Percentiles rank a stretch among this genome's conserved stretches.
Conservation (phyloP, 371 early-diverging fungal genomes). For the Mortierella sp. region DNA sequence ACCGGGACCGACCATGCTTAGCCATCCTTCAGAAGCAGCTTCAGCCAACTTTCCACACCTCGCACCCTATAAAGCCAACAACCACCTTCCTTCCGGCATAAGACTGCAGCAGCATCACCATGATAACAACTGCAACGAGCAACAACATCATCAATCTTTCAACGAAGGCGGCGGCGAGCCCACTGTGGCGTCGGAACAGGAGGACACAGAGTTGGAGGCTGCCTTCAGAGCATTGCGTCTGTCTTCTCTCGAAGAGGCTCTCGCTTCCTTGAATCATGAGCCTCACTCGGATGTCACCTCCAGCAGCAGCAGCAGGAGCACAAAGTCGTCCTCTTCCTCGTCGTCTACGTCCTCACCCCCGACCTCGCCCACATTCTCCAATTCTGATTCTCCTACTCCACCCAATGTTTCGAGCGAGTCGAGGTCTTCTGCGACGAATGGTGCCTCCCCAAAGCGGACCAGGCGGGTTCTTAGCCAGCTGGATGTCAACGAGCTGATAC, state of each 20-base stretch:
- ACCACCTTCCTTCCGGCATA: background rate
- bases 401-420: background rate
- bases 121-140: background rate
- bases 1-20: background rate
- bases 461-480: conserved; percentile 34
- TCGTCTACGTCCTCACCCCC: background rate
- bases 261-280: conserved; percentile 1
- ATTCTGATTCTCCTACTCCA: background rate
- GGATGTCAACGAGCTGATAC: conserved; percentile 44
- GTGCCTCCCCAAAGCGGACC: conserved; percentile 19
- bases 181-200: background rate
- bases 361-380: conserved; percentile 2
- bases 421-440: background rate
- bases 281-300: background rate
- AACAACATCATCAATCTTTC: background rate
- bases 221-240: conserved; percentile 16
- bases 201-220: conserved; percentile 22
- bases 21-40: background rate
- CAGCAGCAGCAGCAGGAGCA: conserved; percentile 10
- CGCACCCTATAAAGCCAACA: background rate
- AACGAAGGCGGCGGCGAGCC: background rate
- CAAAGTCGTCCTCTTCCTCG: background rate
- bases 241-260: conserved; percentile 20
- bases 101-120: background rate
- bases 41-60: background rate